phyloP scores from a whole-genome alignment of 805 yeast species.

The Wickerhamomyces bisporus region DNA sequence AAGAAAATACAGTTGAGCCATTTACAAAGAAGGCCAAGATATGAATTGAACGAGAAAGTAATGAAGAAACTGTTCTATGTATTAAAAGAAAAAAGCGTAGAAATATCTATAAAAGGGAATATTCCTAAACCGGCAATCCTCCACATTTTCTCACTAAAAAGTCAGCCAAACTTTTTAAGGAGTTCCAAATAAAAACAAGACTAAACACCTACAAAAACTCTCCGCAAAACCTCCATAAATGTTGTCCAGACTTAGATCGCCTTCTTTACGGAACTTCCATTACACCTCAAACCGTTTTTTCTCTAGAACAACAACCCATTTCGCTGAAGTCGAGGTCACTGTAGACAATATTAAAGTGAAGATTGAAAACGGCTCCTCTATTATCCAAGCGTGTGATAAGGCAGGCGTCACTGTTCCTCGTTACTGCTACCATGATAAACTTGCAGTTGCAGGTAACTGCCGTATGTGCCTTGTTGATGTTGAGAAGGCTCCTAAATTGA shows the following conservation, averaged over 20 bases:
- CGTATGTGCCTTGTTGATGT: constrained; percentile 91
- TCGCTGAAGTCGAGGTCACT: constrained; percentile 52
- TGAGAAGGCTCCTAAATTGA: constrained; percentile 83
- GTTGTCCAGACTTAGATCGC: constrained; percentile 12
- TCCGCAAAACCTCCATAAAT: constrained; percentile 3
- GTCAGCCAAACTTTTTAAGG: neutral
- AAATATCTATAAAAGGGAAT: no score
- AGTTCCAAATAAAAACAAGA: neutral
- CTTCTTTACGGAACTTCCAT: neutral
- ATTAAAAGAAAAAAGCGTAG: no score
- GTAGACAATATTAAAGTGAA: constrained; percentile 68
- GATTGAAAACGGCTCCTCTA: constrained; percentile 82
- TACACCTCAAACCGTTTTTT: constrained; percentile 20
- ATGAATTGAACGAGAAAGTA: neutral
- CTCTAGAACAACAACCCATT: constrained; percentile 27
- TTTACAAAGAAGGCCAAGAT: constrained; percentile 12
- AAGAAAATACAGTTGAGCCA: constrained; percentile 6
- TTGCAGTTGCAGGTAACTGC: constrained; percentile 89
- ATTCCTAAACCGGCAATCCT: no score
- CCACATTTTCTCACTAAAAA: no score
- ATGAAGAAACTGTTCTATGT: no score
- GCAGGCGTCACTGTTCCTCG: constrained; percentile 87
- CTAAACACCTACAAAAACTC: neutral
- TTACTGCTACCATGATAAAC: constrained; percentile 87
- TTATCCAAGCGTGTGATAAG: constrained; percentile 87